phyloP scores from a whole-genome alignment of 352 stramenopile genomes.

The Pythium monospermum region DNA sequence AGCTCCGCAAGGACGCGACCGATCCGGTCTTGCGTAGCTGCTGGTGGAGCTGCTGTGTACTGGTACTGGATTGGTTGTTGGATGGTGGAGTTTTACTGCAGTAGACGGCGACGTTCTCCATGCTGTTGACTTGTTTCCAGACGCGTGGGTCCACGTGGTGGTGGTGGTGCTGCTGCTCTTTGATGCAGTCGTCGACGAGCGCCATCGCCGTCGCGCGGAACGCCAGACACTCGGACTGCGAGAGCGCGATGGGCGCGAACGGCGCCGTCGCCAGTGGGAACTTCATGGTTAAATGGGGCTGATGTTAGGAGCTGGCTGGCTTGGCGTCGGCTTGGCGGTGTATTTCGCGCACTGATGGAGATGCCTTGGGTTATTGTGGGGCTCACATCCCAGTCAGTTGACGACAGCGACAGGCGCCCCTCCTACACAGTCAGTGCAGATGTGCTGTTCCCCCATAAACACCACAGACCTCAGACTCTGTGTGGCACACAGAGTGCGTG shows the following conservation, averaged over 20 bases:
- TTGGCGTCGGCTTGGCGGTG: no score
- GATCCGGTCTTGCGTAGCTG: conserved; percentile 4
- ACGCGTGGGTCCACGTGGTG: conserved; percentile 10
- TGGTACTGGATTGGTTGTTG: no score
- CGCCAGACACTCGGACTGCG: conserved; percentile 3
- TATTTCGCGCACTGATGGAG: no score
- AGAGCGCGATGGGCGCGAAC: conserved; percentile 7
- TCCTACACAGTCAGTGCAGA: no score
- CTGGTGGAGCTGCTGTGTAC: no score
- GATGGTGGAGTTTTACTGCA: conserved; percentile 16
- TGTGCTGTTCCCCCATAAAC: no score
- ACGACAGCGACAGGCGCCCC: no score
- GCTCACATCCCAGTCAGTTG: no score
- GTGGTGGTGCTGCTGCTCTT: conserved; percentile 13
- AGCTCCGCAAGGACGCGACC: not conserved
- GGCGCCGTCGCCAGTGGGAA: conserved; percentile 25
- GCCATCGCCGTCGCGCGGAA: conserved; percentile 2
- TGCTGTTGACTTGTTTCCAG: conserved; percentile 49
- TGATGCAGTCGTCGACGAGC: conserved; percentile 12
- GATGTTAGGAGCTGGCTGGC: not conserved
- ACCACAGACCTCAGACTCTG: no score
- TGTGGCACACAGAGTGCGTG: no score
- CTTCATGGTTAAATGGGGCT: conserved; percentile 17
- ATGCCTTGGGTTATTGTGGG: no score
- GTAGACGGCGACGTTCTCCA: conserved; percentile 39